These are phyloP conservation scores for Populus tomentosa DNA, from an alignment of 441 rosid species.

Conservation along the genomic window DNA sequence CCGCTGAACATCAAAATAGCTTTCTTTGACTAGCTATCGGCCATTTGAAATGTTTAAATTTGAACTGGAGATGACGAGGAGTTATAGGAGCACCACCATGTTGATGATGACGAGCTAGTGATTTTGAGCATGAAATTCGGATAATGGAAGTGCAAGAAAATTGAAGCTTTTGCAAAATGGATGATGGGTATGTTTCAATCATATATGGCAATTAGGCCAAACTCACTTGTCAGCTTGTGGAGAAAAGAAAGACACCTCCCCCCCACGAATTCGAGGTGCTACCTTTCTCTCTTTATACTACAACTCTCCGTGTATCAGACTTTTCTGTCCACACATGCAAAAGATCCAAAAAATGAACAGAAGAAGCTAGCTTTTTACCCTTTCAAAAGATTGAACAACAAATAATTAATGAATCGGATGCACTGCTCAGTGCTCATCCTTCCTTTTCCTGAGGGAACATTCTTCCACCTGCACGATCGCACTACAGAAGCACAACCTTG, in stretches of 20 bases:
- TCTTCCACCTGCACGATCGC: constrained; percentile 10
- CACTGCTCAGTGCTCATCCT: background rate
- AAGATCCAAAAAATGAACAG: constrained; percentile 9
- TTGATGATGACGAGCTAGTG: background rate
- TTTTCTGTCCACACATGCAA: constrained; percentile 24
- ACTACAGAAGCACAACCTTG: constrained; percentile 4
- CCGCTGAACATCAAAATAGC: too few species aligned
- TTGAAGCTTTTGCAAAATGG: constrained; percentile 16
- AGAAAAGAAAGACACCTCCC: constrained; percentile 36
- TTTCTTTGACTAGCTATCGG: background rate
- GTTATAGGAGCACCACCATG: background rate
- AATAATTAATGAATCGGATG: background rate
- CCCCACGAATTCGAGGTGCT: constrained; percentile 24
- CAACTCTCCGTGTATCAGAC: background rate
- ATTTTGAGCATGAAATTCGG: constrained; percentile 13
- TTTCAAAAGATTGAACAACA: constrained; percentile 19
- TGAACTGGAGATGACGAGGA: background rate
- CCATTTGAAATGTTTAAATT: background rate
- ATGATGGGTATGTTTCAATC: constrained; percentile 39
- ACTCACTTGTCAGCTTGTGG: constrained; percentile 43
- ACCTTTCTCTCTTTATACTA: background rate
- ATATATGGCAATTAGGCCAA: constrained; percentile 34
- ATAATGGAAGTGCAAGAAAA: constrained; percentile 9
- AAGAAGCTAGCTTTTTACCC: constrained; percentile 5
- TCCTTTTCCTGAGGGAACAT: constrained; percentile 5